These are phyloP conservation scores for Rhynchospora tenuis DNA, from an alignment of 176 grass and related monocot species.

Conservation along the genomic window DNA sequence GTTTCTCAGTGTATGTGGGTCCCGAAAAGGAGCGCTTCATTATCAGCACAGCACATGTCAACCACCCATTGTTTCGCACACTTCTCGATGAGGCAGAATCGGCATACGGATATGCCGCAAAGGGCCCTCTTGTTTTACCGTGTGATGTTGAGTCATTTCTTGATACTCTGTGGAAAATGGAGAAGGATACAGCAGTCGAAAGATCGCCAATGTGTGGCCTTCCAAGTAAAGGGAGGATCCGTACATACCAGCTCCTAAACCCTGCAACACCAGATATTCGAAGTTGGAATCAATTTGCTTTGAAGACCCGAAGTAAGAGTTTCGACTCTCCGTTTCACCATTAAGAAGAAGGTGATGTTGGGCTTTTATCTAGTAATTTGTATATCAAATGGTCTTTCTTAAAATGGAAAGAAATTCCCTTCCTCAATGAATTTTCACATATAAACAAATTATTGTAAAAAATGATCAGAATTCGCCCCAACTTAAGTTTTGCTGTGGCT, in stretches of 20 bases:
- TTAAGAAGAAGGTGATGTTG: background rate
- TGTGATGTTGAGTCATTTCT: conserved; percentile 64
- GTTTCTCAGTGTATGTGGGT: conserved; percentile 79
- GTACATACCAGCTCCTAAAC: conserved; percentile 42
- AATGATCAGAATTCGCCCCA: background rate
- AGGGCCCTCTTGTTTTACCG: conserved; percentile 61
- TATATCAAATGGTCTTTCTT: background rate
- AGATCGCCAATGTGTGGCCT: conserved; percentile 38
- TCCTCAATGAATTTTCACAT: background rate
- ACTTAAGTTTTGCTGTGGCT: background rate
- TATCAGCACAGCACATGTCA: conserved; percentile 51
- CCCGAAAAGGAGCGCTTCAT: conserved; percentile 56
- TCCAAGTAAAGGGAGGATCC: background rate
- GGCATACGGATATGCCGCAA: conserved; percentile 52
- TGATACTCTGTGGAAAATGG: conserved; percentile 56
- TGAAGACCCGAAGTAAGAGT: background rate
- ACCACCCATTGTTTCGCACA: conserved; percentile 54
- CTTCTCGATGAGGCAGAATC: conserved; percentile 69
- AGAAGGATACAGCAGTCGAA: conserved; percentile 13
- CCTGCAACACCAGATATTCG: conserved; percentile 16
- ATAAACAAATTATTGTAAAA: background rate
- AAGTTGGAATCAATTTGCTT: background rate
- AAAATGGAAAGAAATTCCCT: background rate
- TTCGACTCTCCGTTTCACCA: conserved; percentile 5
- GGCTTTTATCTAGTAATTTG: background rate